A percentile compares a stretch with the other conserved stretches of the same genome.
These are phyloP conservation scores for Talaromyces ruber DNA, from an alignment of 495 filamentous ascomycete species.

Conservation along the genomic window DNA sequence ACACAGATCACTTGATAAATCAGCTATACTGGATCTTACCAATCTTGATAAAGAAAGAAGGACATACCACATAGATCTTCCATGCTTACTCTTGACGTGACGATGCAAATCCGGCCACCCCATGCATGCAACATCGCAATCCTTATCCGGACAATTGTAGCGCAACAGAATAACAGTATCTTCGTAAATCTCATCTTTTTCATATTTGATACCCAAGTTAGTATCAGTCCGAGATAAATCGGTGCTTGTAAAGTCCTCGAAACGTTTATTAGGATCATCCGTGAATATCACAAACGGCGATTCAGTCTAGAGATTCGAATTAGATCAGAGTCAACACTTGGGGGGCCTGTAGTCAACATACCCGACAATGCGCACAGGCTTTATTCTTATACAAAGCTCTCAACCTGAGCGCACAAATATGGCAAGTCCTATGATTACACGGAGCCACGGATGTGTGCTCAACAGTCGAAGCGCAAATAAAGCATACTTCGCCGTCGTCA, in stretches of 20 bases:
- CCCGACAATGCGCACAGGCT: constrained; percentile 87
- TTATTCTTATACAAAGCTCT: constrained; percentile 92
- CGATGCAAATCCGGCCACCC: constrained; percentile 91
- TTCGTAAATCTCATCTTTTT: constrained; percentile 74
- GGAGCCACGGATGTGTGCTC: constrained; percentile 78
- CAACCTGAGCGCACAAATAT: constrained; percentile 85
- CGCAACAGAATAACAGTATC: constrained; percentile 82
- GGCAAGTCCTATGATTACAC: constrained; percentile 91
- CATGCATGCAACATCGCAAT: constrained; percentile 82
- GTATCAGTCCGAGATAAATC: constrained; percentile 71
- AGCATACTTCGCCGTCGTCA: constrained; percentile 76
- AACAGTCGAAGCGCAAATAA: constrained; percentile 88
- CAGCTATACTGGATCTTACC: not conserved
- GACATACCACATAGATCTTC: constrained; percentile 78
- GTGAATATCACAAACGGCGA: constrained; percentile 86
- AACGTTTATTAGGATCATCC: constrained; percentile 69
- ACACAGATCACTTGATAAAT: constrained; percentile 61
- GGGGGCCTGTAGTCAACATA: constrained; percentile 36
- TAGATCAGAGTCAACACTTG: not conserved
- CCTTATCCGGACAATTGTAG: constrained; percentile 85
- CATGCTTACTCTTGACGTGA: constrained; percentile 74
- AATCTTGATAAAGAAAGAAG: not conserved
- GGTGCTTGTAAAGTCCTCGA: constrained; percentile 63
- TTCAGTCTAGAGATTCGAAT: constrained; percentile 48
- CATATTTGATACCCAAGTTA: constrained; percentile 83